phyloP scores from a whole-genome alignment of 2,329 filamentous ascomycete species.

The Cordyceps farinosa region DNA sequence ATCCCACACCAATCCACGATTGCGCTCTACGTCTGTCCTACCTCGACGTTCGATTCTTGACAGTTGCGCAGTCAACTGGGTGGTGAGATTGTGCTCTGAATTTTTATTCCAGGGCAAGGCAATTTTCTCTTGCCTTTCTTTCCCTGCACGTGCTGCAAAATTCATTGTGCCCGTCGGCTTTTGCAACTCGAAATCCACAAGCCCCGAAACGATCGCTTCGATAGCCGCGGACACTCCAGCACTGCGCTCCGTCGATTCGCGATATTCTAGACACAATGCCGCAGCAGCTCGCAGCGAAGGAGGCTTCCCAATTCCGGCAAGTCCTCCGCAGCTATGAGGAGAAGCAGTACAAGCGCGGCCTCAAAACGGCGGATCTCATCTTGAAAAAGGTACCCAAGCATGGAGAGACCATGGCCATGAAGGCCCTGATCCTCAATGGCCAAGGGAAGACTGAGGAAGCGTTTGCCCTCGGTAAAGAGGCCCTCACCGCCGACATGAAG shows the following conservation, averaged over 20 bases:
- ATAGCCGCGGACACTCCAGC: conserved; percentile 15
- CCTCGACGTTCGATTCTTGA: conserved; percentile 10
- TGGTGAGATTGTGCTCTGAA: conserved; percentile 5
- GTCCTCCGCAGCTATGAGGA: conserved; percentile 96
- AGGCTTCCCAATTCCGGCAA: conserved; percentile 88
- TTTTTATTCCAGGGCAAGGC: not conserved
- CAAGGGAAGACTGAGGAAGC: conserved; percentile 92
- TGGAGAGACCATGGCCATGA: conserved; percentile 99
- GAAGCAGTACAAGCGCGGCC: conserved; percentile 92
- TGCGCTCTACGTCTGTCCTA: conserved; percentile 13
- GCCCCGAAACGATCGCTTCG: not conserved
- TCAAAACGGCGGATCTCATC: conserved; percentile 96
- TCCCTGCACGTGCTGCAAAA: not conserved
- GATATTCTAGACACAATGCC: conserved; percentile 44
- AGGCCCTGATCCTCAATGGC: conserved; percentile 91
- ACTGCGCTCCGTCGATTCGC: not conserved
- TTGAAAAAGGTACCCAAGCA: conserved; percentile 92
- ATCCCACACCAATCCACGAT: not conserved
- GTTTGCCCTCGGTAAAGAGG: conserved; percentile 87
- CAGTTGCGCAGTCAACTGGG: not conserved
- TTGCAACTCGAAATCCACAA: not conserved
- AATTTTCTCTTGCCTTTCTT: not conserved
- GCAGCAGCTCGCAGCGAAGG: conserved; percentile 76
- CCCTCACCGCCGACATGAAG: conserved; percentile 95
- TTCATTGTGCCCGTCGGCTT: not conserved